These are phyloP conservation scores for Rosa hybrid DNA, from an alignment of 331 rosid species.

Conservation along the genomic window DNA sequence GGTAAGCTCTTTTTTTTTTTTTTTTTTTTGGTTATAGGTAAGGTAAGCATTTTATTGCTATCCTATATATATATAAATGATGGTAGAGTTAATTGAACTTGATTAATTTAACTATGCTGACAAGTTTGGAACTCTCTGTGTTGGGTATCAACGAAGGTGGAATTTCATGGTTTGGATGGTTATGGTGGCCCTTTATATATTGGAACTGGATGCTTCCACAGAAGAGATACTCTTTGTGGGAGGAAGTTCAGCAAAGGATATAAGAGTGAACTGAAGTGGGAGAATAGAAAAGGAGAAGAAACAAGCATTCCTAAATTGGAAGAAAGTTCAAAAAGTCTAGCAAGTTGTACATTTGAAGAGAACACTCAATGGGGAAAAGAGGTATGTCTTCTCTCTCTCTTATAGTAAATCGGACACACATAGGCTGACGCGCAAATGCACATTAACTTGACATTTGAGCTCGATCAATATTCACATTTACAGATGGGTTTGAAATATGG, in stretches of 20 bases:
- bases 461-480: neutral
- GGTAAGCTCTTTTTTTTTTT: conserved; percentile 15
- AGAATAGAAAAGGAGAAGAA: conserved; percentile 17
- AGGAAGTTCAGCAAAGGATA: conserved; percentile 40
- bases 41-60: neutral
- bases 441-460: neutral
- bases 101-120: neutral
- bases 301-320: conserved; percentile 33
- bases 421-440: neutral
- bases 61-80: neutral
- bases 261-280: conserved; percentile 34
- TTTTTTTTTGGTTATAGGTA: too few relatives aligned
- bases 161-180: conserved; percentile 60
- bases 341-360: conserved; percentile 62
- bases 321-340: conserved; percentile 52
- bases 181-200: conserved; percentile 64
- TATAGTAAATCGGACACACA: neutral
- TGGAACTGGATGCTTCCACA: conserved; percentile 80
- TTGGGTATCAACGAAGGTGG: conserved; percentile 41
- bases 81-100: neutral
- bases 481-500: conserved; percentile 68
- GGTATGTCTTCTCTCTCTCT: conserved; percentile 32
- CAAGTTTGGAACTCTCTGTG: neutral
- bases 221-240: conserved; percentile 65
- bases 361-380: conserved; percentile 79